phyloP scores from a whole-genome alignment of 1,284 basidiomycete genomes.

The Mycena citricolor region DNA sequence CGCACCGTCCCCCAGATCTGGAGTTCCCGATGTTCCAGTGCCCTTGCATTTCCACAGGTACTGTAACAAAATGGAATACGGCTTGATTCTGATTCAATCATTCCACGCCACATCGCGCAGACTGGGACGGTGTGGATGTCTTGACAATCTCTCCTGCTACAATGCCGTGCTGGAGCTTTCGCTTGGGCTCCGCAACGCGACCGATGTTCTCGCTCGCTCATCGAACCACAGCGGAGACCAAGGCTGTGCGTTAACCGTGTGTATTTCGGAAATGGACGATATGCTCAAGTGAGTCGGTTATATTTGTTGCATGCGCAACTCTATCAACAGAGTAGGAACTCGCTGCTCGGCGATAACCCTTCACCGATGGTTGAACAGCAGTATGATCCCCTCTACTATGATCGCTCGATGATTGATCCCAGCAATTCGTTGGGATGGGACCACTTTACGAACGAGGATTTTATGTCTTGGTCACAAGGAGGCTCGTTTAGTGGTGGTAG shows the following conservation, averaged over 20 bases:
- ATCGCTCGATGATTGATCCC: too few species aligned
- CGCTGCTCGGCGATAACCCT: constrained; percentile 5
- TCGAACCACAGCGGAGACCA: constrained; percentile 47
- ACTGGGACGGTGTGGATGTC: constrained; percentile 48
- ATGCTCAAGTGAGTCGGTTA: constrained; percentile 49
- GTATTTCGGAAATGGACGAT: constrained; percentile 54
- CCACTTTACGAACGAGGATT: too few species aligned
- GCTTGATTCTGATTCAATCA: not conserved
- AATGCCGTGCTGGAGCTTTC: constrained; percentile 61
- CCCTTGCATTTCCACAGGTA: not conserved
- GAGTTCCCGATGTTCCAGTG: not conserved
- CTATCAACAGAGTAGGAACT: constrained; percentile 1
- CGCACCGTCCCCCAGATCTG: constrained; percentile 2
- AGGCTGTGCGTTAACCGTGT: constrained; percentile 50
- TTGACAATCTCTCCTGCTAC: constrained; percentile 53
- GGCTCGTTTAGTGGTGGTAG: too few species aligned
- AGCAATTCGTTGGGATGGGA: too few species aligned
- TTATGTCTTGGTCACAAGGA: too few species aligned
- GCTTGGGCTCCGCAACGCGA: constrained; percentile 55
- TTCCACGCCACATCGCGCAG: constrained; percentile 8
- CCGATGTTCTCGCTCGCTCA: constrained; percentile 52
- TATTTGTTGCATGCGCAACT: not conserved
- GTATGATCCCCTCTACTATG: too few species aligned
- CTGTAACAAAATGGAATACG: too few species aligned
- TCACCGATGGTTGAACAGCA: too few species aligned